A percentile compares a stretch with the other conserved stretches of the same genome.
phyloP scores from a whole-genome alignment of 2,329 filamentous ascomycete species.

The Botrytis sinoallii region DNA sequence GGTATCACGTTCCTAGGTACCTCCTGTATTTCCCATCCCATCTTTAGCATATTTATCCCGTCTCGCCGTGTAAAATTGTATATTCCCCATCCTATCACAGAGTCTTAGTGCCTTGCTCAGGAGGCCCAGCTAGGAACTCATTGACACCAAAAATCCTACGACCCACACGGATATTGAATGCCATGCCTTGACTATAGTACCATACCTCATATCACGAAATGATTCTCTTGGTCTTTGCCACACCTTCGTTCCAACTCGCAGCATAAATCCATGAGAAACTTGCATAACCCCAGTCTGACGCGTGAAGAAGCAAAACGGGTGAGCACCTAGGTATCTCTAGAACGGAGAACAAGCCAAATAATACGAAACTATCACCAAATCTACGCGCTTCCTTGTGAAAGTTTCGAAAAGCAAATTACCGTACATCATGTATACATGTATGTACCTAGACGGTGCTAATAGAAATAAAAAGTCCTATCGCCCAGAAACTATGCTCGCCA shows the following conservation, averaged over 20 bases:
- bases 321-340: neutral
- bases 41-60: neutral
- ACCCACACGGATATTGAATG: constrained; percentile 1
- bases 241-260: neutral
- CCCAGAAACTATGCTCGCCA: neutral
- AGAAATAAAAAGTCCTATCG: neutral
- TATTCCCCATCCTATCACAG: constrained; percentile 6
- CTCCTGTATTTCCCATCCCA: neutral
- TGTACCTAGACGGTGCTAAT: constrained; percentile 1
- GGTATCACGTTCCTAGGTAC: too few species aligned
- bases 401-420: neutral
- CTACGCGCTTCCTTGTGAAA: neutral
- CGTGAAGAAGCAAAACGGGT: neutral
- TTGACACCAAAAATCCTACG: constrained; percentile 3
- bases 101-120: neutral
- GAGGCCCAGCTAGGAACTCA: neutral
- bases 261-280: neutral
- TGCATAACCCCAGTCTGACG: constrained; percentile 1
- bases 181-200: neutral
- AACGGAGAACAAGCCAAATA: neutral
- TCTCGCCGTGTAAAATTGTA: neutral
- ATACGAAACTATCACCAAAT: constrained; percentile 8
- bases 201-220: constrained; percentile 5
- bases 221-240: constrained; percentile 4
- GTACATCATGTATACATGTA: neutral